Percentiles rank a stretch among this genome's conserved stretches.
Conservation (phyloP, 2,329 filamentous ascomycete genomes). For the Coniella lustricola region DNA sequence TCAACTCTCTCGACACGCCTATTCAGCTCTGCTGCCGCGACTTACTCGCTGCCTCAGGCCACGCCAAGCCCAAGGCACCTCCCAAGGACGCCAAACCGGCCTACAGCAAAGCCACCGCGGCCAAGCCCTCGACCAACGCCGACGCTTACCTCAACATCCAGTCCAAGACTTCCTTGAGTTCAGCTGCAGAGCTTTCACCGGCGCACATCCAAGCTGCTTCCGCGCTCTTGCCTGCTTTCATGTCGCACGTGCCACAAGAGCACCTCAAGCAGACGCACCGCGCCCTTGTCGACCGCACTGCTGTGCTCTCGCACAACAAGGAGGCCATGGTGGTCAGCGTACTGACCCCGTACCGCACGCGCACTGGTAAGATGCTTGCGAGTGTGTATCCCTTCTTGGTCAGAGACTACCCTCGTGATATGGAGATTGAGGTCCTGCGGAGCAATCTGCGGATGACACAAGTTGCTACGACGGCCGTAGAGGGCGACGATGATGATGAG, state of each 20-base stretch:
- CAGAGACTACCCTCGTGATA: conserved; percentile 54
- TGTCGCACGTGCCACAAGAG: conserved; percentile 58
- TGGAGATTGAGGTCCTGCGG: conserved; percentile 64
- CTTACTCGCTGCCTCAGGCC: conserved; percentile 50
- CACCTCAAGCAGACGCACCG: conserved; percentile 65
- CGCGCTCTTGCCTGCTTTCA: conserved; percentile 53
- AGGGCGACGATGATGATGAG: conserved; percentile 41
- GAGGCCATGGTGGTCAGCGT: conserved; percentile 75
- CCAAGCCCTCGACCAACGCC: conserved; percentile 50
- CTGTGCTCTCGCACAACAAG: conserved; percentile 62
- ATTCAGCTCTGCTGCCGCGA: conserved; percentile 69
- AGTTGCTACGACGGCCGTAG: conserved; percentile 14
- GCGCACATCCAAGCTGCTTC: conserved; percentile 51
- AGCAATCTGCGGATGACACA: conserved; percentile 45
- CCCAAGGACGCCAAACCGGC: conserved; percentile 19
- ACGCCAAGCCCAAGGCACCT: conserved; percentile 18
- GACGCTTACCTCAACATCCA: conserved; percentile 60
- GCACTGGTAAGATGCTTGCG: conserved; percentile 56
- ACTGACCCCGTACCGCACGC: conserved; percentile 64
- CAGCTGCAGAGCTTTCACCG: conserved; percentile 26
- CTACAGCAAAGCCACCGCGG: conserved; percentile 24
- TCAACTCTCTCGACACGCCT: conserved; percentile 55
- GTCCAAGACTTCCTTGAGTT: conserved; percentile 19
- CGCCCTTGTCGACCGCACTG: conserved; percentile 71
- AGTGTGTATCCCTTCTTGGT: conserved; percentile 77